A percentile compares a stretch with the other conserved stretches of the same genome.
phyloP scores from a whole-genome alignment of 2,329 filamentous ascomycete genomes.

The Penicillium aurantiogriseum region DNA sequence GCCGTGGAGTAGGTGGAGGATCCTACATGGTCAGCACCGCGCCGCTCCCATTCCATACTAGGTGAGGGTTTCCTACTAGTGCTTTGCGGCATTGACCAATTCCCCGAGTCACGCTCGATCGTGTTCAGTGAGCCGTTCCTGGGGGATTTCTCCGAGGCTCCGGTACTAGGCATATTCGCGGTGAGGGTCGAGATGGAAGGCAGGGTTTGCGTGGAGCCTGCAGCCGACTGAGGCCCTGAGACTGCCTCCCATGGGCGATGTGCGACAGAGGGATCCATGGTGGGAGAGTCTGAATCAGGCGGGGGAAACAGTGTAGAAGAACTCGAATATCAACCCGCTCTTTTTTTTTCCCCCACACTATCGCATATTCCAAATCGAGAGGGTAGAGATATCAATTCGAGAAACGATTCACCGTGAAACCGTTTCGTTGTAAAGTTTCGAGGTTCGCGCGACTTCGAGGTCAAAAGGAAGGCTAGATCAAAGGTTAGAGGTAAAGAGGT shows the following conservation, averaged over 20 bases:
- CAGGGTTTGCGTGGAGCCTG: slow-evolving; percentile 42
- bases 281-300: neutral
- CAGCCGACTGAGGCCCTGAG: slow-evolving; percentile 35
- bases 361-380: slow-evolving; percentile 26
- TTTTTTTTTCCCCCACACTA: slow-evolving; percentile 14
- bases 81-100: slow-evolving; percentile 60
- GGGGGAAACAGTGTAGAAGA: neutral
- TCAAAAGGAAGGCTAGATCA: slow-evolving; percentile 3
- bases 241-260: slow-evolving; percentile 47
- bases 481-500: neutral
- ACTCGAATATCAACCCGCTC: neutral
- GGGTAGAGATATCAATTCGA: neutral
- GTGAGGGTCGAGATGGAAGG: slow-evolving; percentile 50
- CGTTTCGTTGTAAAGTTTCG: neutral
- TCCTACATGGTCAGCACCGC: slow-evolving; percentile 35
- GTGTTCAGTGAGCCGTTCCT: slow-evolving; percentile 45
- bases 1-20: slow-evolving; percentile 51
- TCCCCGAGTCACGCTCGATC: slow-evolving; percentile 57
- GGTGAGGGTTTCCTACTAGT: slow-evolving; percentile 47
- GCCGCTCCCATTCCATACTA: slow-evolving; percentile 13
- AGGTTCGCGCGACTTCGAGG: slow-evolving; percentile 1
- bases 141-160: slow-evolving; percentile 42
- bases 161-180: slow-evolving; percentile 40
- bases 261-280: slow-evolving; percentile 43
- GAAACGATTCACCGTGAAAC: neutral